Base-by-base conservation (phyloP, 495 filamentous ascomycete genomes). In the Tuber umbilicatum region DNA sequence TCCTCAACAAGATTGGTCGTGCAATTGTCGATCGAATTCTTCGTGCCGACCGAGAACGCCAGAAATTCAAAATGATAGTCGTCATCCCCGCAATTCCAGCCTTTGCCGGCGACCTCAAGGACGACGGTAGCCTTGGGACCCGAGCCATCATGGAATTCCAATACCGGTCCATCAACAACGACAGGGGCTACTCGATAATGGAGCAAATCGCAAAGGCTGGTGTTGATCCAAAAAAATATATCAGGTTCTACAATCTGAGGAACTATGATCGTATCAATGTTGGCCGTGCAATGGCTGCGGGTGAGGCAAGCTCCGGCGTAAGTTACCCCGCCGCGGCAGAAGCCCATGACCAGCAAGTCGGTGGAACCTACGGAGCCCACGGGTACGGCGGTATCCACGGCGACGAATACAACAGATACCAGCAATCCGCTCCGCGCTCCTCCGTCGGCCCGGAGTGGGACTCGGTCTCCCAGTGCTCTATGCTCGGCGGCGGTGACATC, bases 81-180 rank as follows among this genome's bases (percentile, higher is more conserved):
- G 84, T 93, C 72, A 97, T 98, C 81, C 94, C 94, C 0, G 89
- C 93, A 2, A 89, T 98, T 4, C 94, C 94, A 5, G 94, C 88
- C 27, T 98, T 98, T 80, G 94, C 94, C 3, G 94, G 94, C 31
- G 94, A 98, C 81, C 84, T 98, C 64, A 86, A 90, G 69, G 89
- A 89, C 19, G 92, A 97, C 23, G 90, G 89, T 9, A 90, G 90
- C 64, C 88, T 97, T 3, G 92, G 92, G 12, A 97, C 94, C 17
- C 88, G 94, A 2, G 94, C 94, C 0, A 97, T 98, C 83, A 97
- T 98, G 93, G 93, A 97, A 83, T 97, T 92, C 85, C 93, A 94
- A 82, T 94, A 97, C 83, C 87, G 91, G 81, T 79, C 79, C 68
- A 97, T 98, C 85, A 94, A 90, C 83, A 80, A 85, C 81, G 89